Conservation (phyloP, 441 rosid species). For the Croton setiger region DNA sequence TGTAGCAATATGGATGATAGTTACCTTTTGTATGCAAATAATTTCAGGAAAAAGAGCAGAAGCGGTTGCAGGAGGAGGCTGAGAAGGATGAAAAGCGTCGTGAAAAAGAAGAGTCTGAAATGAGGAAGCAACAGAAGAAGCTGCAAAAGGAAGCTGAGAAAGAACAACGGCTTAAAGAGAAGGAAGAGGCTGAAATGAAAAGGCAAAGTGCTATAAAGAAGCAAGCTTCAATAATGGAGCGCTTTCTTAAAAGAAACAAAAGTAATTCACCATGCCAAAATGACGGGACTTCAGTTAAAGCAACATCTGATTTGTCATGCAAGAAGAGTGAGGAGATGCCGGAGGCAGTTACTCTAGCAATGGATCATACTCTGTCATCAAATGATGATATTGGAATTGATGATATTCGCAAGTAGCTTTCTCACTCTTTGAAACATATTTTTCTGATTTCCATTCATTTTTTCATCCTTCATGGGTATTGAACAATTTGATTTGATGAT, state of each 20-base stretch:
- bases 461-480: conserved; percentile 9
- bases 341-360: conserved; percentile 44
- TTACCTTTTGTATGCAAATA: too few species aligned
- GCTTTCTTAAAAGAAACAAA: conserved; percentile 66
- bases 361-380: conserved; percentile 59
- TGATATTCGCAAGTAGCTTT: conserved; percentile 60
- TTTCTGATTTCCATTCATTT: conserved; percentile 9
- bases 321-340: conserved; percentile 32
- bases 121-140: conserved; percentile 51
- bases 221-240: conserved; percentile 92
- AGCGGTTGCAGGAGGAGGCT: conserved; percentile 54
- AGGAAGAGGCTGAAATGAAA: conserved; percentile 69
- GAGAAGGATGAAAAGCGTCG: conserved; percentile 54
- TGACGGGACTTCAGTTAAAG: conserved; percentile 32
- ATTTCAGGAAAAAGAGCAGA: conserved; percentile 70
- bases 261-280: conserved; percentile 29
- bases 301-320: conserved; percentile 20
- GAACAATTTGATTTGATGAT: conserved; percentile 1
- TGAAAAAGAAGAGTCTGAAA: conserved; percentile 63
- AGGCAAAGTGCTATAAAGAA: conserved; percentile 53
- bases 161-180: conserved; percentile 65
- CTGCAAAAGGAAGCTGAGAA: conserved; percentile 78
- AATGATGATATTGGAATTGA: conserved; percentile 37
- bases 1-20: too few species aligned
- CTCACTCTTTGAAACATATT: not conserved